phyloP scores from a whole-genome alignment of 106 monocot genomes.

The Phalaenopsis equestris region DNA sequence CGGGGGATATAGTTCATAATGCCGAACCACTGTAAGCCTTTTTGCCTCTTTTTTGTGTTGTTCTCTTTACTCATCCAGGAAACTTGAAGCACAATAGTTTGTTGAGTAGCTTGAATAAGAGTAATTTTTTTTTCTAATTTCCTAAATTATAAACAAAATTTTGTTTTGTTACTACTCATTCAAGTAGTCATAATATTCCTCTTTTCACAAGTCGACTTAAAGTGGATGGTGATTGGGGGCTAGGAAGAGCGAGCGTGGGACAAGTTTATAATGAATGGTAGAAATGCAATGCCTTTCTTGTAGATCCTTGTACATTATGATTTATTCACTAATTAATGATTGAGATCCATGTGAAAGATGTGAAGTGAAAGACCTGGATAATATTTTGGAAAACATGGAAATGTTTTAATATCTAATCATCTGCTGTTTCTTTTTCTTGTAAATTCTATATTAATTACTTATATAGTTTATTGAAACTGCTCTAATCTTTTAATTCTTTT shows the following conservation, averaged over 20 bases:
- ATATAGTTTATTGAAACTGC: neutral
- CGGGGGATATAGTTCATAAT: neutral
- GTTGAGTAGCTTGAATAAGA: neutral
- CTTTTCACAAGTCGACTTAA: neutral
- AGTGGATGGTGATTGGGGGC: neutral
- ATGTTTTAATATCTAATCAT: neutral
- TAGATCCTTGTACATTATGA: neutral
- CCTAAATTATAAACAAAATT: no score
- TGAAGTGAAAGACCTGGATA: neutral
- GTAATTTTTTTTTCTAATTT: neutral
- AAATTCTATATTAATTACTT: conserved; percentile 5
- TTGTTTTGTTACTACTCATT: no score
- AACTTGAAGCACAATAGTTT: no score
- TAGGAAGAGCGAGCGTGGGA: neutral
- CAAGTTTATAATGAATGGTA: neutral
- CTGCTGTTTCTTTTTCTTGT: neutral
- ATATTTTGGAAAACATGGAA: neutral
- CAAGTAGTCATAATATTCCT: no score
- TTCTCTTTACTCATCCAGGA: neutral
- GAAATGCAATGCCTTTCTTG: neutral
- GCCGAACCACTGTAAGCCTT: neutral
- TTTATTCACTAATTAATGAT: neutral
- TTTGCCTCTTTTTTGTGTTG: neutral
- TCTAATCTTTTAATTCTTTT: conserved; percentile 8
- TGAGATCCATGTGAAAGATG: neutral